A percentile compares a stretch with the other conserved stretches of the same genome.
These are phyloP conservation scores for Boletus insuetus DNA, from an alignment of 768 basidiomycete genomes.

Conservation along the genomic window DNA sequence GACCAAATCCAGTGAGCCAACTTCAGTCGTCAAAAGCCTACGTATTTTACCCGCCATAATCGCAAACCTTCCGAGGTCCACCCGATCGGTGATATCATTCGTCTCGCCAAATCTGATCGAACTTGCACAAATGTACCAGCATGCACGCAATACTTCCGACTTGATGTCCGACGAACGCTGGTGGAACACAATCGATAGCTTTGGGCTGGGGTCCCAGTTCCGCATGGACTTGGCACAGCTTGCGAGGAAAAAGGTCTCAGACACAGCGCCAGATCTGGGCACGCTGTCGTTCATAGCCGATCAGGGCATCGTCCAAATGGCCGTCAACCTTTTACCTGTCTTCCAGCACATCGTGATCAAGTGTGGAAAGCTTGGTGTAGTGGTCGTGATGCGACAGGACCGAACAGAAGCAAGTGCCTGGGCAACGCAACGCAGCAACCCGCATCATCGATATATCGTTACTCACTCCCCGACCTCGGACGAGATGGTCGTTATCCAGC, in stretches of 20 bases:
- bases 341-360: slow-evolving; percentile 85
- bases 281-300: slow-evolving; percentile 62
- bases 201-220: slow-evolving; percentile 67
- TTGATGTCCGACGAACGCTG: slow-evolving; percentile 54
- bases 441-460: slow-evolving; percentile 47
- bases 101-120: slow-evolving; percentile 87
- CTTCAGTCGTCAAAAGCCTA: slow-evolving; percentile 79
- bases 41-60: slow-evolving; percentile 64
- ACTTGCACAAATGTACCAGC: slow-evolving; percentile 56
- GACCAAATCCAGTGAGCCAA: slow-evolving; percentile 72
- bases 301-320: slow-evolving; percentile 75
- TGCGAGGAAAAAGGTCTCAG: slow-evolving; percentile 43
- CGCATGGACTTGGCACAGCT: slow-evolving; percentile 64
- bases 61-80: slow-evolving; percentile 33
- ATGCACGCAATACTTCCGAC: slow-evolving; percentile 44
- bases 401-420: slow-evolving; percentile 45
- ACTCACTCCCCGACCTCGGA: slow-evolving; percentile 43
- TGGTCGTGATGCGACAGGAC: slow-evolving; percentile 58
- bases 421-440: slow-evolving; percentile 47
- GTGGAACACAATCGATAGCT: slow-evolving; percentile 64
- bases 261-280: slow-evolving; percentile 38
- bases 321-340: slow-evolving; percentile 78
- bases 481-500: slow-evolving; percentile 61
- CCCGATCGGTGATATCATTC: slow-evolving; percentile 56
- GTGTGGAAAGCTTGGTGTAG: slow-evolving; percentile 67